Base-by-base conservation (phyloP, 2,329 filamentous ascomycete species). In the Aspergillus quadricinctus region DNA sequence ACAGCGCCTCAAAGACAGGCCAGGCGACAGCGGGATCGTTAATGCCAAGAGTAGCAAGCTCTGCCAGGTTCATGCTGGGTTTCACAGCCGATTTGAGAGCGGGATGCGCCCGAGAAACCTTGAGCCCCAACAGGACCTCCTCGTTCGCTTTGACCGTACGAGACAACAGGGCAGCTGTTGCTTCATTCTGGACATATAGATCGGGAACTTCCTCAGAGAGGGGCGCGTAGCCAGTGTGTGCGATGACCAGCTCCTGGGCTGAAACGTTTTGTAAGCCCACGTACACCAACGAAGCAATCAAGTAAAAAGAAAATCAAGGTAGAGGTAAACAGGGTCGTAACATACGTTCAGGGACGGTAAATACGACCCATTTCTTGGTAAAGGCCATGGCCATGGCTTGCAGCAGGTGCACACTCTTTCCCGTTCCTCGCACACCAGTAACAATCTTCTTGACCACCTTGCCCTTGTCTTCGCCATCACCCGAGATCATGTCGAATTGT, bases 281-380 rank as follows among this genome's bases (percentile, higher is more conserved):
- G 21, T 46, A 23, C 23, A 46, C 21, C 43, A 17, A 37, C 4
- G 9, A 2, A 27, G 23, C 11, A 11, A 14, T 46, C 11, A 21
- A 68, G 61, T 14, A 61, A 41, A 37, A 51, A 37, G 31, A 31
- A n/a, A 19, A 29, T 21, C 28, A 10, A 40, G 7, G 46, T 10
- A 29, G 50, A 25, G 31, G 7, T 21, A 29, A 48, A 37, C 9
- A 40, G 5, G 23, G 41, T 23, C 8, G 29, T 3, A 50, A 67
- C 81, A 66, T 80, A 95, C 92, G 89, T 77, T 99, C 92, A 40
- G 94, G 92, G 52, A 97, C 82, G 68, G 90, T 88, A 57, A 99
- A 81, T 49, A 97, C 92, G 48, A 96, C 81, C 91, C 92, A 97
- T 28, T 88, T 83, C 72, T 91, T 90, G 67, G 92, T 72, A 63